Evolutionary conservation across 2,329 filamentous ascomycete genomes (phyloP), one percentile per base, ranked within the genome.

Genomic region (Mycosphaerella sp.): DNA sequence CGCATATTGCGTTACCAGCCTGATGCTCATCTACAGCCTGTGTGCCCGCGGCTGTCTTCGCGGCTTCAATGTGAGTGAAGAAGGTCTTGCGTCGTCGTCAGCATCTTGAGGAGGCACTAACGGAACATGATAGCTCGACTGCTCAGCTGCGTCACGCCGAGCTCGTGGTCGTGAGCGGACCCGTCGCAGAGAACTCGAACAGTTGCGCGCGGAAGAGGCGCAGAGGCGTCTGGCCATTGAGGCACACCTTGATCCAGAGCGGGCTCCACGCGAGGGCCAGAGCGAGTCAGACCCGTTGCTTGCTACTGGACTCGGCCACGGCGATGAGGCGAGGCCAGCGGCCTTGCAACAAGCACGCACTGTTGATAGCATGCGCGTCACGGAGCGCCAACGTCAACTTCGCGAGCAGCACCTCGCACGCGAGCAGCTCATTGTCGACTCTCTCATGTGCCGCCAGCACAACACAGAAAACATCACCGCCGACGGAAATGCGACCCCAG

Each of bases 241-340:
- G 3, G 21, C n/a, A 13, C 44, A 14, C 8, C 28, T 8, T 27
- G 36, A 14, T 39, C 10, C 17, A 12, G 14, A n/a, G 35, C 6
- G 17, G 8, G 14, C 34, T 40, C n/a, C 44, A 27, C 34, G 16
- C 39, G 5, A 28, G 44, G 44, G 8, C 44, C 44, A 21, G 1
- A 47, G 32, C 7, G 44, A 30, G 2, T 47, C 44, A 2, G 43
- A 18, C 28, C 27, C 32, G 2, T 53, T 46, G 27, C 34, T 50
- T 27, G 36, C 40, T 16, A 53, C 51, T 17, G 42, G 41, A 21
- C 36, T 53, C 25, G 51, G 51, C 17, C 37, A 53, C 2, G 51
- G 51, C 18, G 41, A 53, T 30, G 51, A 53, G 34, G 45, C 41
- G 12, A 41, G 46, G 13, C 16, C 49, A 9, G 45, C 37, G 21